phyloP scores from a whole-genome alignment of 1,139 yeast species.

The Fermentozyma sake region DNA sequence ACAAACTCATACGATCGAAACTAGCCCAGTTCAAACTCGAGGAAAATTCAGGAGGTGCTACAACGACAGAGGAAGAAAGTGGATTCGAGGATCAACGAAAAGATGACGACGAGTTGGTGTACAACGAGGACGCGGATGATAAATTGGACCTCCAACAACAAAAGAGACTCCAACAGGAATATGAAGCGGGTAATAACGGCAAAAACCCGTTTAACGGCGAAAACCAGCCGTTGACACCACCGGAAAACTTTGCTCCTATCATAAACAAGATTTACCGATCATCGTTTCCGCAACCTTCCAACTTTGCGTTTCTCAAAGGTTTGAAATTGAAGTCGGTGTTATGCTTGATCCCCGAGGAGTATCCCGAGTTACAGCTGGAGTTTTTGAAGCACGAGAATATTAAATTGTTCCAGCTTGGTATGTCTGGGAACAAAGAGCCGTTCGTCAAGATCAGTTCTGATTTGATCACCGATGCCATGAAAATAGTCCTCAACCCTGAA shows the following conservation, averaged over 20 bases:
- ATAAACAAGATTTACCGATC: conserved; percentile 77
- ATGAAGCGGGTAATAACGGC: conserved; percentile 8
- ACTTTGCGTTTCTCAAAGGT: conserved; percentile 62
- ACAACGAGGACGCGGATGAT: conserved; percentile 44
- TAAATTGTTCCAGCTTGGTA: conserved; percentile 76
- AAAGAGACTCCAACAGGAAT: conserved; percentile 17
- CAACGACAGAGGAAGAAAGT: conserved; percentile 22
- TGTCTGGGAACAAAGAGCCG: conserved; percentile 95
- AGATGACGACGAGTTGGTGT: conserved; percentile 16
- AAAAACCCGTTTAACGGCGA: conserved; percentile 4
- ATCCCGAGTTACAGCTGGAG: conserved; percentile 69
- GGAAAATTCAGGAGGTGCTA: conserved; percentile 14
- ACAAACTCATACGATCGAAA: conserved; percentile 31
- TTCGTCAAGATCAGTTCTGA: conserved; percentile 81
- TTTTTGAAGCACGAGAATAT: conserved; percentile 62
- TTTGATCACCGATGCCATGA: conserved; percentile 73
- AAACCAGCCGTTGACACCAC: conserved; percentile 50
- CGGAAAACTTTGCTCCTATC: conserved; percentile 89
- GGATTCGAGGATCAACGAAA: conserved; percentile 17
- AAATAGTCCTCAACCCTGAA: conserved; percentile 72
- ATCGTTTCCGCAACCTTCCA: conserved; percentile 83
- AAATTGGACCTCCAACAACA: conserved; percentile 30
- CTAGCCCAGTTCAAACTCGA: conserved; percentile 24
- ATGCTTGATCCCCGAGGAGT: conserved; percentile 87
- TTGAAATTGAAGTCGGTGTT: conserved; percentile 69